Conservation (phyloP, 2,329 filamentous ascomycete species). For the Aspergillus aculeatus region DNA sequence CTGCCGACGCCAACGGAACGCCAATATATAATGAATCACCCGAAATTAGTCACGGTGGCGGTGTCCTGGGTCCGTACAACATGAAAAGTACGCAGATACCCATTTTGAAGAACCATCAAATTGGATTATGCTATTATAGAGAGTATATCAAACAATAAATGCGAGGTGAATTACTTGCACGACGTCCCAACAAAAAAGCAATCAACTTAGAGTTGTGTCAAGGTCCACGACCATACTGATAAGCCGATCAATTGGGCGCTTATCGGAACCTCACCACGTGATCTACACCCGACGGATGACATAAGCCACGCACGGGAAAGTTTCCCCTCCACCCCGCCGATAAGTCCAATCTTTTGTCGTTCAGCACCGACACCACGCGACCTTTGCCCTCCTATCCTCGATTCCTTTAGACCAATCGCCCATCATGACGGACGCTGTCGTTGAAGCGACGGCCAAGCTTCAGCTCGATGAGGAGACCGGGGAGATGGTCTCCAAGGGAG, state of each 20-base stretch:
- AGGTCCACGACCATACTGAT: not conserved
- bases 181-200: too few species aligned
- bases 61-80: not conserved
- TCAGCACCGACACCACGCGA: not conserved
- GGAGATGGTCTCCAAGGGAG: conserved; percentile 28
- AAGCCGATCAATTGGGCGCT: not conserved
- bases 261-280: not conserved
- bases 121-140: too few species aligned
- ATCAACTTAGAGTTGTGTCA: too few species aligned
- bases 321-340: not conserved
- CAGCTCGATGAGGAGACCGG: conserved; percentile 24
- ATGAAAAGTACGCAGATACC: too few species aligned
- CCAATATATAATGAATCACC: not conserved
- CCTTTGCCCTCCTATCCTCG: not conserved
- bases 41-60: not conserved
- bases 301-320: not conserved
- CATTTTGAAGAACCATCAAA: too few species aligned
- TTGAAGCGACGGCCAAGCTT: conserved; percentile 21
- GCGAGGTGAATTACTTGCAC: too few species aligned
- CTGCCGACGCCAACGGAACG: not conserved
- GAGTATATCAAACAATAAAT: too few species aligned
- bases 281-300: not conserved
- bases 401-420: not conserved
- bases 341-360: not conserved
- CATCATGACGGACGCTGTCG: conserved; percentile 21